phyloP scores from a whole-genome alignment of 441 rosid species.

The Brassica hybrid region DNA sequence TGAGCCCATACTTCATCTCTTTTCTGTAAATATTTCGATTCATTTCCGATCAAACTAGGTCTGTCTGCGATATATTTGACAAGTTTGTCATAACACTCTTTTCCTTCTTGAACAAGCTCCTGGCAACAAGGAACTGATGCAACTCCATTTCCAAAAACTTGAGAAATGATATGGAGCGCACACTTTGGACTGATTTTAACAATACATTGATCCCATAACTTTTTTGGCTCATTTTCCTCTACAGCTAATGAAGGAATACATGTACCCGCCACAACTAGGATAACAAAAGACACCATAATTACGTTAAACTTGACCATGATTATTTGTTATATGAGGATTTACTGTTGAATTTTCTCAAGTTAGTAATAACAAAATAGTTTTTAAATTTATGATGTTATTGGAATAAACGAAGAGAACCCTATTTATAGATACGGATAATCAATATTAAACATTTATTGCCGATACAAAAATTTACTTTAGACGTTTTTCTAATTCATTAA shows the following conservation, averaged over 20 bases:
- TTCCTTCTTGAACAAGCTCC: conserved; percentile 22
- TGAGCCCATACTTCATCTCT: background rate
- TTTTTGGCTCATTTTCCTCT: background rate
- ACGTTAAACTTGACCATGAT: background rate
- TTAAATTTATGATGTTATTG: background rate
- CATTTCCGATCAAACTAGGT: background rate
- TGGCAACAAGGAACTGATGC: conserved; percentile 7
- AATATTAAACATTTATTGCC: background rate
- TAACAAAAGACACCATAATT: background rate
- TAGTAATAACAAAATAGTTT: background rate
- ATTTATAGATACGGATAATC: conserved; percentile 1
- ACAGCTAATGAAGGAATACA: background rate
- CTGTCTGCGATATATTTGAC: conserved; percentile 17
- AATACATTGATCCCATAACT: conserved; percentile 17
- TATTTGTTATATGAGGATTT: background rate
- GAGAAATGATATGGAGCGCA: background rate
- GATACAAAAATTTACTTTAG: background rate
- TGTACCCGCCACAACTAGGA: background rate
- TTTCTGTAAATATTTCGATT: no score
- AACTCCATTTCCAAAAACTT: conserved; percentile 16
- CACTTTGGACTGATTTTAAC: background rate
- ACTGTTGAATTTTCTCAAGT: background rate
- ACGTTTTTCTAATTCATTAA: background rate
- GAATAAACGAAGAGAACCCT: background rate
- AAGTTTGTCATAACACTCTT: conserved; percentile 14